These are phyloP conservation scores for Juncus effusus DNA, from an alignment of 176 grass and related monocot species.

Conservation along the genomic window DNA sequence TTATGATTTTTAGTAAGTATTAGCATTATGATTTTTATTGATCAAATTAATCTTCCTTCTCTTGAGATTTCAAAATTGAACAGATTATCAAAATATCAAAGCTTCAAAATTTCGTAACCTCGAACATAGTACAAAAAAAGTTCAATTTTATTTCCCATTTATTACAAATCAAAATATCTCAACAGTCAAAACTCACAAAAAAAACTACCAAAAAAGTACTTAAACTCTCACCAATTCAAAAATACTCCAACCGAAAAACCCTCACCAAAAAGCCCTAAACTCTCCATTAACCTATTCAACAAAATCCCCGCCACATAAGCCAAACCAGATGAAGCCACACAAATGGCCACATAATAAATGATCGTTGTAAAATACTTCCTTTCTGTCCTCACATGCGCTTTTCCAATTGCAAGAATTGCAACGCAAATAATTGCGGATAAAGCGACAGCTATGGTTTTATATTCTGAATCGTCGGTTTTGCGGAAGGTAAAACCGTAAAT, in stretches of 20 bases:
- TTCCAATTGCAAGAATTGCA: constrained; percentile 54
- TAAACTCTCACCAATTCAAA: neutral
- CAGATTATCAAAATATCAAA: no score
- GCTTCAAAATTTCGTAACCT: no score
- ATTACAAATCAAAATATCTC: no score
- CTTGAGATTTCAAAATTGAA: no score
- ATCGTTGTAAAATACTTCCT: constrained; percentile 52
- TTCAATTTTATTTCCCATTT: no score
- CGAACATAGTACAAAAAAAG: no score
- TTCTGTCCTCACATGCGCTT: constrained; percentile 51
- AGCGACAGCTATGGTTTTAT: constrained; percentile 54
- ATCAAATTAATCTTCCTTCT: no score
- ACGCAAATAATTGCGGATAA: constrained; percentile 51
- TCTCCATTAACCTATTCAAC: constrained; percentile 40
- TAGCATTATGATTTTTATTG: no score
- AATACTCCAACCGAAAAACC: constrained; percentile 22
- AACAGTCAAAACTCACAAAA: no score
- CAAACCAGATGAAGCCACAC: constrained; percentile 47
- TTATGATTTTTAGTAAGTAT: no score
- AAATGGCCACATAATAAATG: constrained; percentile 53
- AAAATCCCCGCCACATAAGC: constrained; percentile 61
- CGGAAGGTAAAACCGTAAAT: constrained; percentile 62
- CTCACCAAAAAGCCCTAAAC: constrained; percentile 44
- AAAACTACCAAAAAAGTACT: no score
- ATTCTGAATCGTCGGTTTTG: constrained; percentile 45